Evolutionary conservation across 2,329 filamentous ascomycete genomes (phyloP), one percentile per base, ranked within the genome.

Genomic region (Trichoderma sp.): DNA sequence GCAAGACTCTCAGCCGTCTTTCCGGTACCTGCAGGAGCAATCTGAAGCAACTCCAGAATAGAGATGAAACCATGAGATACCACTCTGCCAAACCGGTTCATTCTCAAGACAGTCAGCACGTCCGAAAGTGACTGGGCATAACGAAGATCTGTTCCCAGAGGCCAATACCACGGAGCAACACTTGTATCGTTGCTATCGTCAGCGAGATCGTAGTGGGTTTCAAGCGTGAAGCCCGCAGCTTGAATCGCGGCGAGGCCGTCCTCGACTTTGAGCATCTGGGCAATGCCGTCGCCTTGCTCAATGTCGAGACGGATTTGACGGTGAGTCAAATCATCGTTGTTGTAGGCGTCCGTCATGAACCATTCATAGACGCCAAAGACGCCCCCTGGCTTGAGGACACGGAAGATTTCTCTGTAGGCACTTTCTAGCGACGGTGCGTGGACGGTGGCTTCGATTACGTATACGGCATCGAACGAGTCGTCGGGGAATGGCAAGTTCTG

Each of bases 331-430:
- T 98, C 94, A 73, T 92, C 87, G 81, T 97, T 95, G 84, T 98
- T 92, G 83, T 98, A 99, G 28, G 91, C 86, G 74, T 98, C 95
- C 7, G 95, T 98, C 96, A 99, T 98, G 79, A 98, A 87, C 96
- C 96, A 98, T 84, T 99, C 96, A 84, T 98, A 99, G 67, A 98
- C 95, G 80, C 95, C 96, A 78, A 98, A 99, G 66, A 94, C 87
- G 81, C 96, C 95, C 73, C 96, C 96, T 24, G 96, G 96, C 88
- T 98, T 99, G 74, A 99, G 87, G 26, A 98, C 95, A 62, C 93
- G 93, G 89, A 92, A 95, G 79, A 98, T 98, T 83, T 98, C 92
- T 80, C 90, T 91, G 86, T 99, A 99, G 75, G 98, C 94, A 72
- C 93, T 95, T 79, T 94, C 92, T 8, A 98, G 90, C 58, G 90